Conservation (phyloP, 202 grass and related monocot genomes). For the Dendrocalamus latiflorus region DNA sequence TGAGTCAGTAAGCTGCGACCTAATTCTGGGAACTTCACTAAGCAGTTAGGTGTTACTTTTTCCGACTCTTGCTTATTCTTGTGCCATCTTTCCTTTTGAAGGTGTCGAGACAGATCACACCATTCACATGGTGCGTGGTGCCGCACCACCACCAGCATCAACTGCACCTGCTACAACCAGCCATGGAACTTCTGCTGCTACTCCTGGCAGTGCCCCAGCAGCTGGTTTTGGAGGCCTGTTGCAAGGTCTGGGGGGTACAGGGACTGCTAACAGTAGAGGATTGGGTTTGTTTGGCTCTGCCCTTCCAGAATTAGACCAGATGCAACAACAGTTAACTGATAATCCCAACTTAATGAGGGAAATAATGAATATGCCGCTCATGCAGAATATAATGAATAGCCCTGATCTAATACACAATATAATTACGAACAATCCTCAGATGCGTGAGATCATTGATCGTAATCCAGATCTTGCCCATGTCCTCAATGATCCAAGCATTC, state of each 20-base stretch:
- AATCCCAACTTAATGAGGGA: slow-evolving; percentile 77
- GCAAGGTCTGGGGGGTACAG: slow-evolving; percentile 43
- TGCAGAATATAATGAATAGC: slow-evolving; percentile 71
- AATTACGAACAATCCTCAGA: slow-evolving; percentile 86
- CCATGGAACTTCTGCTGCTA: slow-evolving; percentile 5
- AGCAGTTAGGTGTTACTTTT: neutral
- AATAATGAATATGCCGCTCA: slow-evolving; percentile 67
- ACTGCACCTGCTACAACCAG: slow-evolving; percentile 35
- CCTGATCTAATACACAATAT: slow-evolving; percentile 69
- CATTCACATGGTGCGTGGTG: slow-evolving; percentile 64
- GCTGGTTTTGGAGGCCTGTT: slow-evolving; percentile 35
- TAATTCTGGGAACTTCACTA: neutral
- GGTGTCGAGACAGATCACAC: slow-evolving; percentile 76
- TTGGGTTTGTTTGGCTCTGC: slow-evolving; percentile 31
- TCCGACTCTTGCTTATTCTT: neutral
- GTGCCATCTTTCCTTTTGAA: slow-evolving; percentile 5
- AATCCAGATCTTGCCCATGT: slow-evolving; percentile 82
- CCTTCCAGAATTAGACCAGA: slow-evolving; percentile 52
- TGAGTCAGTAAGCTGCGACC: too few relatives aligned
- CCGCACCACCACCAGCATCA: slow-evolving; percentile 33
- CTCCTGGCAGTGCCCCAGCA: slow-evolving; percentile 3
- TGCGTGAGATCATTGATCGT: slow-evolving; percentile 80
- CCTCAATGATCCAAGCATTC: slow-evolving; percentile 67
- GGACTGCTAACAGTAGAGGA: slow-evolving; percentile 36
- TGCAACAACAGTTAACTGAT: slow-evolving; percentile 70